Conservation (phyloP, 257 asterid genomes). For the Solanum dulcamara region DNA sequence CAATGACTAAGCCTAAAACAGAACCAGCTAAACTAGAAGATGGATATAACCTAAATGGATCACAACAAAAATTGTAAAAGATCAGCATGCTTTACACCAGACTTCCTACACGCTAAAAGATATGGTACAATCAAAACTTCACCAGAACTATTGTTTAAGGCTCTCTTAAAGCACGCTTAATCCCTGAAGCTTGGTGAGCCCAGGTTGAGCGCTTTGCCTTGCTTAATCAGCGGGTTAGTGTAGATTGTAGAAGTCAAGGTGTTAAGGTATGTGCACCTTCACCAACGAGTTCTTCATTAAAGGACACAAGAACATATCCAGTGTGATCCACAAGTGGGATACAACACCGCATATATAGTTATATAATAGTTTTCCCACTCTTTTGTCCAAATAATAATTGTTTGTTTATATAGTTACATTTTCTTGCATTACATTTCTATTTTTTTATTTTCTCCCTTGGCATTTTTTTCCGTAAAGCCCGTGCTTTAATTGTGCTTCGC, state of each 20-base stretch:
- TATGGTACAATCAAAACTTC: not conserved
- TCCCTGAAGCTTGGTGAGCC: not conserved
- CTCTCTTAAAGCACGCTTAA: not conserved
- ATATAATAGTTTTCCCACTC: not conserved
- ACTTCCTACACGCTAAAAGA: not conserved
- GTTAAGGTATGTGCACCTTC: not conserved
- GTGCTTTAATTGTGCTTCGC: not conserved
- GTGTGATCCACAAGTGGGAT: too few relatives aligned
- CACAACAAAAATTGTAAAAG: not conserved
- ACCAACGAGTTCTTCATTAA: not conserved
- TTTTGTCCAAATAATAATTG: not conserved
- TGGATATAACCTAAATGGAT: not conserved
- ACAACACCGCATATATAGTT: not conserved
- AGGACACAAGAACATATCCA: not conserved
- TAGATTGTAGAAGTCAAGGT: not conserved
- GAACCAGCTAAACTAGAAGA: not conserved
- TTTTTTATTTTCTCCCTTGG: not conserved
- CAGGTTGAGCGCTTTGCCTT: not conserved
- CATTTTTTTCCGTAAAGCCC: not conserved
- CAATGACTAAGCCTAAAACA: not conserved
- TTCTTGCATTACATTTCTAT: not conserved
- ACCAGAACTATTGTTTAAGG: not conserved
- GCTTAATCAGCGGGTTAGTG: not conserved
- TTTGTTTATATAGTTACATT: not conserved
- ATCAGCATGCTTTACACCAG: not conserved